Conservation (phyloP, 768 basidiomycete genomes). For the Tremella fuciformis region DNA sequence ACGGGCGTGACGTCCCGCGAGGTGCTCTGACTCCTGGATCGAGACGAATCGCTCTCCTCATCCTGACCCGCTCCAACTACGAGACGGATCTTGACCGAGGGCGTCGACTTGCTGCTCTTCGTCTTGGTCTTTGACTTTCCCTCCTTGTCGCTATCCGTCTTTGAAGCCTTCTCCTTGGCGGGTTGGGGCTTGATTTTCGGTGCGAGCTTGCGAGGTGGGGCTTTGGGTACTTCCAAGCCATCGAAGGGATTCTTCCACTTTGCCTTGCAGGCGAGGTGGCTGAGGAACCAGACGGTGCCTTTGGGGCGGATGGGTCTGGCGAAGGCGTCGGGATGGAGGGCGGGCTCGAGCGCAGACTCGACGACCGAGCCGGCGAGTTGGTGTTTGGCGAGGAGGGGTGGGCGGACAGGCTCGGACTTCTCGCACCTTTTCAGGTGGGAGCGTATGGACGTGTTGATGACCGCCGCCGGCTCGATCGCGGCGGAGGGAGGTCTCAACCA, state of each 20-base stretch:
- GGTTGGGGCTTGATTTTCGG: conserved; percentile 22
- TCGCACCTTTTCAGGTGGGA: conserved; percentile 40
- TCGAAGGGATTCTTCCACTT: conserved; percentile 44
- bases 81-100: conserved; percentile 27
- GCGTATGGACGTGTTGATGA: conserved; percentile 40
- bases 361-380: conserved; percentile 40
- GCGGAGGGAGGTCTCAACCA: conserved; percentile 45
- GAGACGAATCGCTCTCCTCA: conserved; percentile 12
- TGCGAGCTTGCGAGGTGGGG: conserved; percentile 29
- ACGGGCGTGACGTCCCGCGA: conserved; percentile 1
- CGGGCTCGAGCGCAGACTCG: conserved; percentile 36
- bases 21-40: not conserved
- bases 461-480: conserved; percentile 38
- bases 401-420: conserved; percentile 24
- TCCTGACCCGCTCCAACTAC: conserved; percentile 11
- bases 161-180: conserved; percentile 17
- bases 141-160: conserved; percentile 17
- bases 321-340: conserved; percentile 42
- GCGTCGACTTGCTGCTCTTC: conserved; percentile 7
- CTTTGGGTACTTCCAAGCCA: conserved; percentile 37
- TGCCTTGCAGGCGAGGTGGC: conserved; percentile 19
- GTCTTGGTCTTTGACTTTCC: conserved; percentile 11
- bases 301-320: conserved; percentile 29
- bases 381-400: conserved; percentile 34
- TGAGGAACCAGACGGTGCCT: conserved; percentile 38